A percentile compares a stretch with the other conserved stretches of the same genome.
These are phyloP conservation scores for Penicillium rolfsii DNA, from an alignment of 2,329 filamentous ascomycete genomes.

Conservation along the genomic window DNA sequence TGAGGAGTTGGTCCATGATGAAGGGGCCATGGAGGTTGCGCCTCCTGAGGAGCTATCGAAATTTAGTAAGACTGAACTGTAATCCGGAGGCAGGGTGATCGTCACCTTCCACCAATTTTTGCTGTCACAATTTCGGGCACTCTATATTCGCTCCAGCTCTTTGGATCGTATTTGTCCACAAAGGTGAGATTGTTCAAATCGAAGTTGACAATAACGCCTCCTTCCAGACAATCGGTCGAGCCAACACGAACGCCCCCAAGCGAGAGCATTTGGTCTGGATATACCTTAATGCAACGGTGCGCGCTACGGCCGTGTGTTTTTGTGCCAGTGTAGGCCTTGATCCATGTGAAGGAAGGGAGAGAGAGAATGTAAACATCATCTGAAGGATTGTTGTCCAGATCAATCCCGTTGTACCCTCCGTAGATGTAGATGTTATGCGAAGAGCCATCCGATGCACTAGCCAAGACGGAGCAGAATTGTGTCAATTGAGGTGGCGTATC, in stretches of 20 bases:
- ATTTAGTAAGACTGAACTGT: neutral
- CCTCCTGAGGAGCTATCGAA: constrained; percentile 36
- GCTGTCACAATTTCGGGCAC: constrained; percentile 29
- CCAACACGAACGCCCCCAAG: constrained; percentile 21
- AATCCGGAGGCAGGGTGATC: neutral
- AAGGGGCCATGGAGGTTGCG: constrained; percentile 33
- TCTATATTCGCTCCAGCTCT: constrained; percentile 20
- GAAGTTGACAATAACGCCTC: constrained; percentile 23
- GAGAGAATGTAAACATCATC: constrained; percentile 45
- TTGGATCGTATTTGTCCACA: constrained; percentile 21
- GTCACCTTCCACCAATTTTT: constrained; percentile 43
- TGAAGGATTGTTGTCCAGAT: constrained; percentile 32
- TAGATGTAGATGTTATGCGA: constrained; percentile 57
- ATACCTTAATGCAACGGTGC: constrained; percentile 24
- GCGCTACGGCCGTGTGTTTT: constrained; percentile 23
- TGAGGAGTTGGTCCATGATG: constrained; percentile 52
- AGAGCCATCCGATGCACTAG: constrained; percentile 41
- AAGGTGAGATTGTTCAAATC: constrained; percentile 26
- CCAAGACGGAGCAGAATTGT: constrained; percentile 48
- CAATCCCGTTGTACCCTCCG: constrained; percentile 48
- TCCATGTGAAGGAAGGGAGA: constrained; percentile 28
- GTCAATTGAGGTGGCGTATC: constrained; percentile 40
- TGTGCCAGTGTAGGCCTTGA: constrained; percentile 24
- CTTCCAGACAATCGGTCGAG: constrained; percentile 18
- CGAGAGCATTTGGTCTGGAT: constrained; percentile 26